Conservation (phyloP, 163 green algal species). For the Scenedesmus sp. region DNA sequence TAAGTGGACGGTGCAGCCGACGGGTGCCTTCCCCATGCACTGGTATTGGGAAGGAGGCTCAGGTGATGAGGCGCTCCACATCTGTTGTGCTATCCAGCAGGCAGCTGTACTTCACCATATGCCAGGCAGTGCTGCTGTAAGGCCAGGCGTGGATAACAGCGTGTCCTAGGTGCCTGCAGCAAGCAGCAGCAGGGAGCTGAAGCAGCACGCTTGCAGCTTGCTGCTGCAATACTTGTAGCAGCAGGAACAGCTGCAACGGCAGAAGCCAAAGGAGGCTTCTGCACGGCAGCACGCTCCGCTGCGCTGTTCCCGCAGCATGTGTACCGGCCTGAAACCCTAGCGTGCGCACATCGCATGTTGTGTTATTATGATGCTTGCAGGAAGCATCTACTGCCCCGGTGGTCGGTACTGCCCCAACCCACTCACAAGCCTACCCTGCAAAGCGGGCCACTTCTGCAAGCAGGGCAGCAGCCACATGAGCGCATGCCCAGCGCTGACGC, state of each 20-base stretch:
- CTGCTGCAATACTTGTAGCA: background rate
- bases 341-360: background rate
- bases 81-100: no score
- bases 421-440: constrained; percentile 69
- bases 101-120: no score
- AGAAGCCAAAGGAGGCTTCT: no score
- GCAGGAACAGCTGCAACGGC: background rate
- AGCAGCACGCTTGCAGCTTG: no score
- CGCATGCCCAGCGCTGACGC: constrained; percentile 64
- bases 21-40: constrained; percentile 13
- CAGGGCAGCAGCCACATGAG: constrained; percentile 51
- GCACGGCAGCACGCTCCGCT: no score
- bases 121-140: background rate
- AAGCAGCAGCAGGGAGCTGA: background rate
- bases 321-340: background rate
- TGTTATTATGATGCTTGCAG: background rate
- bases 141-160: background rate
- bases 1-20: constrained; percentile 72
- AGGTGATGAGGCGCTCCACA: background rate
- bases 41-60: background rate
- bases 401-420: constrained; percentile 82
- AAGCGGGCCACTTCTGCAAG: constrained; percentile 80
- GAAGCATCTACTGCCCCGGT: constrained; percentile 66
- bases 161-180: no score
- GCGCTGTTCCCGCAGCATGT: background rate